Evolutionary conservation across 2,329 filamentous ascomycete species (phyloP), one percentile per base, ranked within the genome.

Genomic region (Amesomyces nigricolor): DNA sequence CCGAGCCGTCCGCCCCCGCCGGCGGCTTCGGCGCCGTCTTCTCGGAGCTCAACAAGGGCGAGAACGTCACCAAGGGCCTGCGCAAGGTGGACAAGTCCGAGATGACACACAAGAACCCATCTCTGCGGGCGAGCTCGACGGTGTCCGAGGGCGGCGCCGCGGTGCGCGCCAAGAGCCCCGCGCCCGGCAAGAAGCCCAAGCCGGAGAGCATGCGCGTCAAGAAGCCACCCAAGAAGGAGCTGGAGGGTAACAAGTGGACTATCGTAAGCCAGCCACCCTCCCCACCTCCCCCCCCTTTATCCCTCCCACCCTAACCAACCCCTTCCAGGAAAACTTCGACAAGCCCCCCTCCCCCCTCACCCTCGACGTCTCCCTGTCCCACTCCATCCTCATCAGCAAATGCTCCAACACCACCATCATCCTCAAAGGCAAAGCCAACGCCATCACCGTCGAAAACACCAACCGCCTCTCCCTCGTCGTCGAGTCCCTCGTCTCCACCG

Each of bases 91-190:
- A 96, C 74, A 87, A 86, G 68, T 94, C 88, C 52, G 80, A 97
- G 71, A 96, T 96, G 92, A 99, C 94, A 58, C 94, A 99, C 75
- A 97, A 97, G 78, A 99, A 99, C 73, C 94, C 94, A 13, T 83
- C 85, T 9, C 78, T 99, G 56, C 86, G 94, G 60, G 81, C 88
- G 22, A 77, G 78, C 58, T 87, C 88, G 11, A 80, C 82, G 2
- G 89, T 92, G 3, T 78, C 88, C 29, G 81, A 79, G 19, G 78
- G 77, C 57, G 75, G 76, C 40, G 70, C 73, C 11, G 77, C 78
- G 6, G 67, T 75, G 5, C 81, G 89, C 47, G 84, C 81, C 54
- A 95, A 94, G 79, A 95, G 89, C 61, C 91, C 91, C 2, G 88
- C 89, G 16, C 94, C 94, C 1, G 88, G 85, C 63, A 92, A 90